Percentiles rank a stretch among this genome's conserved stretches.
Evolutionary conservation across 129 eudicot genomes (phyloP).

Genomic region (Helichrysum umbraculigerum): DNA sequence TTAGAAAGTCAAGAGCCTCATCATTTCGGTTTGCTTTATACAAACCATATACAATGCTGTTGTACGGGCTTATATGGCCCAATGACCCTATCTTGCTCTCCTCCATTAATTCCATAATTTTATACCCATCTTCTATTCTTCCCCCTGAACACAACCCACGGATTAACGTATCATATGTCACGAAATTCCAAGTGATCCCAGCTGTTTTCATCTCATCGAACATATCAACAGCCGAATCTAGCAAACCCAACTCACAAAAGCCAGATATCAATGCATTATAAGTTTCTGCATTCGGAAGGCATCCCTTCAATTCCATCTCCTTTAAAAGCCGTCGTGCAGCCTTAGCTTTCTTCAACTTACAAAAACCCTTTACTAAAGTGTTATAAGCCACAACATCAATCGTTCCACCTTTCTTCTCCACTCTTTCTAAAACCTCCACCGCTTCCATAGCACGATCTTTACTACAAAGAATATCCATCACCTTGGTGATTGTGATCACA

Average conservation of each 20-base stretch:
- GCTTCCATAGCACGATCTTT: constrained; percentile 70
- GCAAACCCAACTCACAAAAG: constrained; percentile 54
- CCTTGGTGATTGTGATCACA: constrained; percentile 64
- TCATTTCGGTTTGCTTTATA: constrained; percentile 45
- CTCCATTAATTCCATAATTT: constrained; percentile 65
- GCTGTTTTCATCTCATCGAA: constrained; percentile 69
- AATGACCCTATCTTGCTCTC: constrained; percentile 41
- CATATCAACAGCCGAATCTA: constrained; percentile 68
- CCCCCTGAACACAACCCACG: constrained; percentile 71
- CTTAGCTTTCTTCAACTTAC: constrained; percentile 62
- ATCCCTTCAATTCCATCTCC: constrained; percentile 89
- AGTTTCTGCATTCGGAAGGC: constrained; percentile 70
- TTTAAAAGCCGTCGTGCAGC: constrained; percentile 51
- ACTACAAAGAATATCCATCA: constrained; percentile 54
- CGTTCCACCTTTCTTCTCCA: constrained; percentile 69
- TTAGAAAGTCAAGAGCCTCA: constrained; percentile 53
- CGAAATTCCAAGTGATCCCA: constrained; percentile 49
- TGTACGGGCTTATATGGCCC: constrained; percentile 56
- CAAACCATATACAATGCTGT: constrained; percentile 64
- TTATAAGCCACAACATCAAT: constrained; percentile 80
- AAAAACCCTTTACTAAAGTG: constrained; percentile 70
- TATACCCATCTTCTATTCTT: constrained; percentile 59
- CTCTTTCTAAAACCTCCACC: constrained; percentile 61
- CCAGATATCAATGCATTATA: constrained; percentile 66
- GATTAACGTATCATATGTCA: constrained; percentile 61